Conservation (phyloP, 352 stramenopile genomes). For the Pythium insidiosum region DNA sequence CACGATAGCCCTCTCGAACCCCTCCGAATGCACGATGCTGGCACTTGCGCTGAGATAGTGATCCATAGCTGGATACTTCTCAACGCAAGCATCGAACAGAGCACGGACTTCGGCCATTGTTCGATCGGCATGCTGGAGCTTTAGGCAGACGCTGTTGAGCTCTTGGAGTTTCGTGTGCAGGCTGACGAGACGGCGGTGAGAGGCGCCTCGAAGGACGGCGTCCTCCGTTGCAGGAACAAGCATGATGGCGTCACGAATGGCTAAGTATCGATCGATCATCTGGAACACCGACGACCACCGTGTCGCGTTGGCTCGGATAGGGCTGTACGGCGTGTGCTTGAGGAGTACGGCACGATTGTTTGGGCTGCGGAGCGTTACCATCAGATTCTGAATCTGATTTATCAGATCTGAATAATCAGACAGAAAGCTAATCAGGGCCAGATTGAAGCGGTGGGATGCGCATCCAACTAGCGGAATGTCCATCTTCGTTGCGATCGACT, state of each 20-base stretch:
- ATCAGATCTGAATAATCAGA: slow-evolving; percentile 1
- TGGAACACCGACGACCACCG: slow-evolving; percentile 15
- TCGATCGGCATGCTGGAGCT: slow-evolving; percentile 3
- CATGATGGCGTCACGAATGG: slow-evolving; percentile 7
- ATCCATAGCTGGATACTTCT: slow-evolving; percentile 6
- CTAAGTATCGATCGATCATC: slow-evolving; percentile 14
- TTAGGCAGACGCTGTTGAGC: slow-evolving; percentile 12
- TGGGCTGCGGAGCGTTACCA: slow-evolving; percentile 5
- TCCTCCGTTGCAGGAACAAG: slow-evolving; percentile 15
- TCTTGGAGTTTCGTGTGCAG: slow-evolving; percentile 9
- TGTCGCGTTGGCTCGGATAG: slow-evolving; percentile 13
- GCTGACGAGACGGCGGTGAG: slow-evolving; percentile 4
- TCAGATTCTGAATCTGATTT: slow-evolving; percentile 12
- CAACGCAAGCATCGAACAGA: slow-evolving; percentile 8
- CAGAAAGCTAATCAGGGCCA: slow-evolving; percentile 11
- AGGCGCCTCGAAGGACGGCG: slow-evolving; percentile 4
- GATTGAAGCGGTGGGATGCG: slow-evolving; percentile 19
- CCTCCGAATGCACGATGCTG: too few species aligned
- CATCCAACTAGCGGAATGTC: slow-evolving; percentile 14
- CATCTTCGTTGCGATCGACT: slow-evolving; percentile 11
- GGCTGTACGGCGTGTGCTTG: slow-evolving; percentile 2
- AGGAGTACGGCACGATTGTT: slow-evolving; percentile 15
- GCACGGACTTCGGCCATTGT: slow-evolving; percentile 5
- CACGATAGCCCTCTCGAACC: too few species aligned
- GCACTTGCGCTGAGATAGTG: slow-evolving; percentile 1